Base-by-base conservation (phyloP, 345 rosid genomes). In the Hevea brasiliensis region DNA sequence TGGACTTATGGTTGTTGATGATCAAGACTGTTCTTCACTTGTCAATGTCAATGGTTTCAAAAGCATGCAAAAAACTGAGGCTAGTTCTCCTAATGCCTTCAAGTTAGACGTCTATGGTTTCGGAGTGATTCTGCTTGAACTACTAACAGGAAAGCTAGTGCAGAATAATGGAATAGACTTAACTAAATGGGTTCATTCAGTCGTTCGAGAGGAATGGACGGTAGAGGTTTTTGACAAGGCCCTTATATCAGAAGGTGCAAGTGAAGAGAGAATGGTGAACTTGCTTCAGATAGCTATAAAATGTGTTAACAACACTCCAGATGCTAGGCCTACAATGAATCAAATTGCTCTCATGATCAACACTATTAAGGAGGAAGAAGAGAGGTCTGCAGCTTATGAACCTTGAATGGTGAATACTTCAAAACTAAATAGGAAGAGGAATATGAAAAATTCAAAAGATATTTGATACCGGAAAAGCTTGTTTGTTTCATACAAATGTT, bases 161-260 rank as follows among this genome's bases (percentile, higher is more conserved):
- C 81, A 83, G 65, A 79, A 40, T 37, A 80, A 86, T 18, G 91
- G 89, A 7, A 69, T 77, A 3, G 79, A 85, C 75, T 65, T 89
- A 72, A 65, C 93, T 23, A 79, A 72, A 63, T 87, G 93, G 93
- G 93, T 89, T 68, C 82, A 77, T 20, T 77, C 87, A 0, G 89
- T 82, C 3, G 82, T 89, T 32, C 72, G 77, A 13, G 91, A 89
- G 63, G 93, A 87, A 77, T 83, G 91, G 91, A 89, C 91, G 0
- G 89, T 62, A 4, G 93, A 85, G 72, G 91, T 89, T 24, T 87
- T 89, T 35, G 91, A 89, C 66, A 84, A 79, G 84, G 65, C 75
- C 0, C 71, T 89, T 21, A 69, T 86, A 58, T 26, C 67, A 23
- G 84, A 82, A 67, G 91, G 83, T 9, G 89, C 84, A 27, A 83